phyloP scores from a whole-genome alignment of 495 filamentous ascomycete species.

The Hypoxylon cercidicola region DNA sequence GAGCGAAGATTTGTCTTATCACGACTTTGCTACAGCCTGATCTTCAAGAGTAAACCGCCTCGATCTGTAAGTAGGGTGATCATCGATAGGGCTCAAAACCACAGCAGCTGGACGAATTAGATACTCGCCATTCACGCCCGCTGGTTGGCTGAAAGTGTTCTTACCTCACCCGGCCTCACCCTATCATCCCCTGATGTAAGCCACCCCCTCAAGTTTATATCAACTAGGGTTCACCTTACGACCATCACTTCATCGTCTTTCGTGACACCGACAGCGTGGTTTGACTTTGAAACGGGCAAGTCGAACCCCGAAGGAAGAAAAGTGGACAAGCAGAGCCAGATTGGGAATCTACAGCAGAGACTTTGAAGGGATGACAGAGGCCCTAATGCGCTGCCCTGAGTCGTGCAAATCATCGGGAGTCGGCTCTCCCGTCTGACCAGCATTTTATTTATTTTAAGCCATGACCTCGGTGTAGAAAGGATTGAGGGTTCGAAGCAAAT shows the following conservation, averaged over 20 bases:
- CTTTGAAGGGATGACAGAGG: conserved; percentile 9
- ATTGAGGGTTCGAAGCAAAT: not conserved
- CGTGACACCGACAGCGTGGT: conserved; percentile 28
- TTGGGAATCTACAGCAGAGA: conserved; percentile 6
- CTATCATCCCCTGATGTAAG: conserved; percentile 8
- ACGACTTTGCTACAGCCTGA: conserved; percentile 2
- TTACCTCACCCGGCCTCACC: conserved; percentile 7
- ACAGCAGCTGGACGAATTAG: not conserved
- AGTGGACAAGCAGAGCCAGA: not conserved
- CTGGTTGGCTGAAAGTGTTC: conserved; percentile 18
- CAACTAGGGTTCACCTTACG: conserved; percentile 14
- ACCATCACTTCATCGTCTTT: conserved; percentile 24
- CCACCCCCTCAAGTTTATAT: conserved; percentile 1
- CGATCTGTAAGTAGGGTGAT: not conserved
- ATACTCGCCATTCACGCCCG: not conserved
- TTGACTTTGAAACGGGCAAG: conserved; percentile 29
- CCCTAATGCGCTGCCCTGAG: conserved; percentile 23
- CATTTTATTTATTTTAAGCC: conserved; percentile 40
- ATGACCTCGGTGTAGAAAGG: conserved; percentile 32
- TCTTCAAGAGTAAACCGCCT: conserved; percentile 7
- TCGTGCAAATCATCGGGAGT: conserved; percentile 21
- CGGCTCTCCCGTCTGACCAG: conserved; percentile 40
- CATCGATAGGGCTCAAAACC: conserved; percentile 1
- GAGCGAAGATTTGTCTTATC: not conserved
- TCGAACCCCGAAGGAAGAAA: conserved; percentile 4